Base-by-base conservation (phyloP, 176 grass and related monocot genomes). In the Rhipidocladum racemiflorum region DNA sequence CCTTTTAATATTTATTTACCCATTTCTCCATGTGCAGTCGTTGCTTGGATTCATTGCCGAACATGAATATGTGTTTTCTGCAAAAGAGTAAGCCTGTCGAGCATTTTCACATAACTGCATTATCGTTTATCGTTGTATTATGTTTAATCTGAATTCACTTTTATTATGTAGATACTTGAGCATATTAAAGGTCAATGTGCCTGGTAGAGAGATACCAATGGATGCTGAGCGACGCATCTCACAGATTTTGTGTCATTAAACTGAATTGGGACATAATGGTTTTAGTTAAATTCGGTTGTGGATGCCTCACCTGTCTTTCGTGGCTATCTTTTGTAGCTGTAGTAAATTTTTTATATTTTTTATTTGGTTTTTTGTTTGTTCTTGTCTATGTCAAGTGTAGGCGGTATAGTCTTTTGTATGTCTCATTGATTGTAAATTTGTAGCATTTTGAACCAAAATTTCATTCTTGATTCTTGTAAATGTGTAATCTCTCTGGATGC, bases 1-100 rank as follows among this genome's bases (percentile, higher is more conserved):
- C 77, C 50, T 81, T 61, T 62, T 54, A 32, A 56, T 61, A 62
- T 86, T 68, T n/a, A 32, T 49, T 87, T 71, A 83, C 70, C 71
- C 74, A 49, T 67, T 59, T 45, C 6, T 79, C 28, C 40, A 34
- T 89, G 62, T 89, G 51, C 83, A 95, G 96, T 83, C 92, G 30
- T 93, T 98, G 83, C 86, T 91, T 72, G 96, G 86, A 80, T 98
- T 93, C 64, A 88, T 98, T 62, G 55, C 82, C 8, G 96, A 98
- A 69, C 96, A 93, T 49, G 88, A 91, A 42, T 93, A 98, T 82
- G 69, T 95, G 32, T 95, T 98, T 88, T 88, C 88, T 61, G 80
- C 80, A 6, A 88, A 83, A 88, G 96, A 98, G 96, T 95, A 91
- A 91, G 92, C 39, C 25, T 82, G 40, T 44, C 34, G 1, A 45